Base-by-base conservation (phyloP, 192 early-diverging fungal genomes). In the Gamsiella multidivaricata region DNA sequence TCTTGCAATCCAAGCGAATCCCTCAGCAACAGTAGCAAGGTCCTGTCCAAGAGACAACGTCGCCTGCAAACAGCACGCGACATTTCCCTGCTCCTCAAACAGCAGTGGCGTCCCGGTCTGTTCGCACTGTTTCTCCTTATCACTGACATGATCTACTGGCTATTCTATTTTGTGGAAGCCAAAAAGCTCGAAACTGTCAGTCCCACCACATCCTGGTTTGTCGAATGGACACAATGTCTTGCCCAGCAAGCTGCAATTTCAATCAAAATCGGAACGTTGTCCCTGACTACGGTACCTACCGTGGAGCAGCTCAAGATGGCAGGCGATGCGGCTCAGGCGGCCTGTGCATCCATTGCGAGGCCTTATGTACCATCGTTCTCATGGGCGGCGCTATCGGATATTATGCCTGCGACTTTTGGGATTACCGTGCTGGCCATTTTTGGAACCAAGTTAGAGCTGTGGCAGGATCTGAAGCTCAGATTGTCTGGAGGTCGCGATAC, bases 101-200 rank as follows among this genome's bases (percentile, higher is more conserved):
- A 78, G 22, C 74, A 78, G 36, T 78, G 74, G 65, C 65, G 74
- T 7, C 53, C 74, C 3, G 74, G 74, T 20, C 29, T 69, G 14
- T 57, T 78, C 15, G 74, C 74, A 0, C 20, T 63, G 12, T 76
- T 46, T 25, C 53, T 78, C 17, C 36, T 78, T n/a, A 37, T 54
- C 23, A 45, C 58, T 5, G 60, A 69, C 32, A 68, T 76, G 58
- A 54, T 43, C 29, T 67, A 62, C 28, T 76, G 65, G 65, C 73
- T 76, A 1, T 76, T 76, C 43, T 75, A 75, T 26, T 75, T 75
- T 33, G 25, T 54, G 10, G 72, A 66, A 12, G 63, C 64, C n/a
- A 75, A 61, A 22, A 75, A 75, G 28, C 23, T 67, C 7, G 31
- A 31, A 18, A 49, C 2, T 3, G 17, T 75, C 15, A 41, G 0